Base-by-base conservation (phyloP, 78 protist species). In the Pigoraptor vietnamica region DNA sequence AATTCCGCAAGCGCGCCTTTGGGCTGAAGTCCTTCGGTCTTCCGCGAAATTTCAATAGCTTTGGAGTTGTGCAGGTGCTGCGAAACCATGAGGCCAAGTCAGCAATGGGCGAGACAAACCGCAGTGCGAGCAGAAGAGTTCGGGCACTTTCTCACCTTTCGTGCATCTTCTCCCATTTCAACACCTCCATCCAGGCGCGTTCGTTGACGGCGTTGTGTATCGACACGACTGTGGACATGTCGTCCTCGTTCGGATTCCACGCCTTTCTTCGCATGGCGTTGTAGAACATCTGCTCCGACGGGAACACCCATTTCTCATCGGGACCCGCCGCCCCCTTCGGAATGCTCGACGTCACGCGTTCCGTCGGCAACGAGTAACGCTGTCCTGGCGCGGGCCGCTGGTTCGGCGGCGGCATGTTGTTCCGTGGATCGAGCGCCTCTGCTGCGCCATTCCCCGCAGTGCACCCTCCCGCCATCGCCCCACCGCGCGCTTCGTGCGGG, bases 181-280 rank as follows among this genome's bases (percentile, higher is more conserved):
- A 34, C 67, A 96, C 95, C 87, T 93, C 95, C n/a, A 38, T 37
- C 97, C 97, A 96, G 84, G 96, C 92, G 29, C 87, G 94, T 88
- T 96, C 97, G 91, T 96, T 96, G 19, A 94, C 92, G 25, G 95
- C 91, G 55, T 96, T 96, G 90, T 96, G 97, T 83, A 96, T 93
- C 1, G 94, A 92, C n/a, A 96, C 94, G 0, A 94, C 97, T 38
- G 91, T 87, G 10, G 89, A 35, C 95, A 94, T 93, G 92, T 93
- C 96, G 34, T 93, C 93, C 94, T 96, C 97, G 9, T 90, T 92
- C 88, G 95, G 96, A 88, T 92, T 67, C 93, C 92, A 91, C 32
- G 93, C 95, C 90, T 96, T 96, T 81, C 95, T 91, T 90, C 92
- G 89, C 95, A 96, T 90, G 81, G 97, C 96, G 90, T 96, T 96